A percentile compares a stretch with the other conserved stretches of the same genome.
Evolutionary conservation across 441 rosid species (phyloP).

Genomic region (Capsella rubella): DNA sequence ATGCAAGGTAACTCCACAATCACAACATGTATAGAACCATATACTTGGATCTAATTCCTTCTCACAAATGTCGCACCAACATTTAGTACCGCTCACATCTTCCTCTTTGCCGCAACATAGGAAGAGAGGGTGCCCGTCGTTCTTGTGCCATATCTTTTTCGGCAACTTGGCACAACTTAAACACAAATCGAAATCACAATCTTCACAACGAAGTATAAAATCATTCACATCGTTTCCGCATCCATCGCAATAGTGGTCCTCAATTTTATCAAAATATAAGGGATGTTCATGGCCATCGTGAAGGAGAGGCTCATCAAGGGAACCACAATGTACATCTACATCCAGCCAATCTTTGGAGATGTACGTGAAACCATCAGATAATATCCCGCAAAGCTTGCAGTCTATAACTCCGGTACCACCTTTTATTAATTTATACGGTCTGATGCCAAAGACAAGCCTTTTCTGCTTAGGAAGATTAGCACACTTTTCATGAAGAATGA

Average conservation of each 20-base stretch:
- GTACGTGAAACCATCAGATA: constrained; percentile 26
- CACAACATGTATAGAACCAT: constrained; percentile 27
- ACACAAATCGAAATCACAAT: constrained; percentile 17
- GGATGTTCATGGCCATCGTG: constrained; percentile 31
- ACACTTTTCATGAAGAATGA: constrained; percentile 41
- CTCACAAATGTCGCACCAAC: constrained; percentile 40
- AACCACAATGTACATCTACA: constrained; percentile 32
- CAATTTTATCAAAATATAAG: neutral
- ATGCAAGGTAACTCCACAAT: constrained; percentile 33
- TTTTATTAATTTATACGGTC: neutral
- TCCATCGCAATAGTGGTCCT: fast-evolving
- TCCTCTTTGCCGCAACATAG: neutral
- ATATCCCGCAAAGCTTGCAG: neutral
- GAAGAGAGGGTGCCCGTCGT: constrained; percentile 32
- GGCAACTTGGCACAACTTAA: constrained; percentile 23
- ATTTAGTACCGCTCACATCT: neutral
- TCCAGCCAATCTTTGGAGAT: fast-evolving
- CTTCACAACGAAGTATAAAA: neutral
- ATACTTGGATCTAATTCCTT: neutral
- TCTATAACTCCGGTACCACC: fast-evolving
- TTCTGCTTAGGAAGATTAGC: constrained; percentile 29
- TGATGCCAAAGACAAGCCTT: neutral
- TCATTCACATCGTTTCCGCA: fast-evolving
- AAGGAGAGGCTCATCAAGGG: neutral
- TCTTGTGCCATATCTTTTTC: neutral